Conservation (phyloP, 805 yeast genomes). For the Candida yuanshanica region DNA sequence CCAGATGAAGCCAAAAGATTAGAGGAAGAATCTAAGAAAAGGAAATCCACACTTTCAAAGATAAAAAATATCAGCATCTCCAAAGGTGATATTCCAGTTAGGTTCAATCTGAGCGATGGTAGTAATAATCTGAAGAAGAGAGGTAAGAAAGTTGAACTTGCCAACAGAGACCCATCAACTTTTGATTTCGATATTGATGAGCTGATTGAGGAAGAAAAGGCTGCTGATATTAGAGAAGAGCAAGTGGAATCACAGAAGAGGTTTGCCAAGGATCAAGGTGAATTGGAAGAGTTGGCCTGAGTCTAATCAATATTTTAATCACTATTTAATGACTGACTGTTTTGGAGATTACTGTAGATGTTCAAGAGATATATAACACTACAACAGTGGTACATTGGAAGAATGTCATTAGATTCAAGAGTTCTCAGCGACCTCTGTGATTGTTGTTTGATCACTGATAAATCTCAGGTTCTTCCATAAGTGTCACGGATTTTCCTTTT, state of each 20-base stretch:
- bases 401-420: too few relatives aligned
- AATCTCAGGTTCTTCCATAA: too few relatives aligned
- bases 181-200: slow-evolving; percentile 25
- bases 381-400: too few relatives aligned
- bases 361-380: too few relatives aligned
- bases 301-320: background rate
- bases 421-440: too few relatives aligned
- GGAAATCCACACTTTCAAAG: slow-evolving; percentile 7
- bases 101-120: slow-evolving; percentile 7
- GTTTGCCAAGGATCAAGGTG: slow-evolving; percentile 12
- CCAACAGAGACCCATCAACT: slow-evolving; percentile 16
- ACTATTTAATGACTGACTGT: background rate
- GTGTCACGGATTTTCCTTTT: too few relatives aligned
- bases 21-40: slow-evolving; percentile 6
- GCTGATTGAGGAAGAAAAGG: slow-evolving; percentile 16
- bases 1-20: slow-evolving; percentile 19
- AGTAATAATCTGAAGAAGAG: slow-evolving; percentile 13
- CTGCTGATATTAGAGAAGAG: slow-evolving; percentile 13
- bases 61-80: slow-evolving; percentile 14
- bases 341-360: too few relatives aligned
- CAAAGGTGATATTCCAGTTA: slow-evolving; percentile 19
- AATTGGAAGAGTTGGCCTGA: slow-evolving; percentile 20
- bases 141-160: slow-evolving; percentile 7
- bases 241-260: slow-evolving; percentile 10
- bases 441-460: too few relatives aligned